Evolutionary conservation across 345 rosid genomes (phyloP).

Genomic region (Moringa oleifera): DNA sequence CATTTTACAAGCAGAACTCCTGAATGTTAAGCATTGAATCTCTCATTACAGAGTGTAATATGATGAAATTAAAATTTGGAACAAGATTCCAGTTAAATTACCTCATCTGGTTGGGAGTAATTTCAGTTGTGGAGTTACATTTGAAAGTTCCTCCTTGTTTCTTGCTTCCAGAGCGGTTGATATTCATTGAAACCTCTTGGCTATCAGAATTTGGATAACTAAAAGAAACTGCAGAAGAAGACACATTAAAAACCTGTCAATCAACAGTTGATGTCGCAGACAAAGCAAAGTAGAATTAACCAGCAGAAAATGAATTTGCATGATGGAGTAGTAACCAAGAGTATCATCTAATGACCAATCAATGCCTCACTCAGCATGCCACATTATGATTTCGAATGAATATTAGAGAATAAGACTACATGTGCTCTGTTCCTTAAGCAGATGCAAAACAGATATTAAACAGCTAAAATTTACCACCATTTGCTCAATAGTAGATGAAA

Average conservation of each 20-base stretch:
- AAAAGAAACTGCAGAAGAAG: conserved; percentile 73
- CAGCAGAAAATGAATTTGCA: neutral
- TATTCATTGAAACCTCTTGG: conserved; percentile 82
- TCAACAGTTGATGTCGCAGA: neutral
- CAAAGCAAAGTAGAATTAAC: neutral
- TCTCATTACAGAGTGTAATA: neutral
- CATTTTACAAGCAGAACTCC: conserved; percentile 98
- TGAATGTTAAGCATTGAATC: conserved; percentile 21
- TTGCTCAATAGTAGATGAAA: no score
- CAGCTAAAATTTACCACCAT: neutral
- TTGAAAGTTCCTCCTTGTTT: conserved; percentile 66
- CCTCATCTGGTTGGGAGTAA: conserved; percentile 96
- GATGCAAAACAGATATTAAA: neutral
- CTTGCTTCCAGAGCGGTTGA: conserved; percentile 77
- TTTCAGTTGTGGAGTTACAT: conserved; percentile 59
- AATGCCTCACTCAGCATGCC: neutral
- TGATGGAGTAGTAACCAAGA: neutral
- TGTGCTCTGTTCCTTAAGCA: neutral
- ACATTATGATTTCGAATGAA: neutral
- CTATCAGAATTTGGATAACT: conserved; percentile 69
- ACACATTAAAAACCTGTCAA: conserved; percentile 14
- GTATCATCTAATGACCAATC: neutral
- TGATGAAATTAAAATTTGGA: conserved; percentile 1
- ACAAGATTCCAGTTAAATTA: conserved; percentile 15
- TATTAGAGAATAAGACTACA: neutral